Base-by-base conservation (phyloP, 441 rosid species). In the Arabidopsis lyrata region DNA sequence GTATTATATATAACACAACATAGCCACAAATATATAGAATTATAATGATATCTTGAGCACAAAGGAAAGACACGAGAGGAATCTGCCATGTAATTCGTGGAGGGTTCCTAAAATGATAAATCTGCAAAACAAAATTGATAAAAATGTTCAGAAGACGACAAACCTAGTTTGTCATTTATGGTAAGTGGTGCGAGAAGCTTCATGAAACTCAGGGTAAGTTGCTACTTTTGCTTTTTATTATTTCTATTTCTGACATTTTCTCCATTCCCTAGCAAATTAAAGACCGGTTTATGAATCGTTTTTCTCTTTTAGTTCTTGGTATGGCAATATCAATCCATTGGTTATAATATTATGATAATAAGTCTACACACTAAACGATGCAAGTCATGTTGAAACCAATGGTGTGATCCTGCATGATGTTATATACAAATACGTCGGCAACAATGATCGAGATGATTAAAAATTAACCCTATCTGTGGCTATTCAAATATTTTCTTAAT, bases 41-140 rank as follows among this genome's bases (percentile, higher is more conserved):
- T 66, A 53, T 55, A 58, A 64, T 53, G 58, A 75, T 79, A 79
- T 78, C 82, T 77, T 78, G 75, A 73, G 71, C 74, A 55, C 39
- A 73, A 57, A 78, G 79, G 50, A 83, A 81, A 67, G 56, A 52
- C 54, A 65, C 60, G 62, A 68, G 66, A 72, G 65, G 85, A 79
- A 78, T 84, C 83, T 85, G 83, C 63, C 65, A 48, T 77, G 72
- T 63, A 77, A 83, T 75, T 64, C 52, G 86, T 74, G 78, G 78
- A 50, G 29, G 24, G 52, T 48, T 48, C 24, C 27, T 18, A 48
- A 44, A 35, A 53, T 68, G 68, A 53, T 68, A 75, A 66, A 38
- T 59, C 39, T 53, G 57, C 22, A 31, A 60, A 42, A 27, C 3
- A 27, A 27, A 27, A 2, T 59, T 63, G 55, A 63, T 50, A 48